A percentile compares a stretch with the other conserved stretches of the same genome.
These are phyloP conservation scores for Sporobolomyces roseus DNA, from an alignment of 768 basidiomycete species.

Conservation along the genomic window DNA sequence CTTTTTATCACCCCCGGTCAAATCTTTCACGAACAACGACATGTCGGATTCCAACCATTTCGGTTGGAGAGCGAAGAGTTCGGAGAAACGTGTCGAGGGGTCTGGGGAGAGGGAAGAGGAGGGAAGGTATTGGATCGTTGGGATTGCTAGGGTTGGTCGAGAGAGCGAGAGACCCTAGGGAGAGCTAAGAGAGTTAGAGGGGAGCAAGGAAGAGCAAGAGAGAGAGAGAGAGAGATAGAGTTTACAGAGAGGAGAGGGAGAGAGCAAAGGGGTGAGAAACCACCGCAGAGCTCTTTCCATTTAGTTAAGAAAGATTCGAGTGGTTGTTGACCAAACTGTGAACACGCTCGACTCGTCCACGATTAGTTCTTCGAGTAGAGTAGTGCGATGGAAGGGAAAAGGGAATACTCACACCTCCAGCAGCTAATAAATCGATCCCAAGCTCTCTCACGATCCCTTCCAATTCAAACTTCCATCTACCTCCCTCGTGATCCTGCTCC, in stretches of 20 bases:
- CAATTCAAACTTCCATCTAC: constrained; percentile 66
- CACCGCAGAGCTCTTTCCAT: constrained; percentile 75
- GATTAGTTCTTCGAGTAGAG: accelerated
- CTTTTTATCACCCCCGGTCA: constrained; percentile 40
- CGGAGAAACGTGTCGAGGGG: constrained; percentile 73
- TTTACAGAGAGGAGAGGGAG: constrained; percentile 67
- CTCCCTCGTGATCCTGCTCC: constrained; percentile 50
- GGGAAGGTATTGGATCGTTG: constrained; percentile 73
- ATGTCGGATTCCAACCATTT: constrained; percentile 52
- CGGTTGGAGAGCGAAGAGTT: constrained; percentile 65
- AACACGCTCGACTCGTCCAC: too few species aligned
- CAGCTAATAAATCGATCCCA: constrained; percentile 68
- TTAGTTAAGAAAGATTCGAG: constrained; percentile 59
- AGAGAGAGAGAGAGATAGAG: constrained; percentile 51
- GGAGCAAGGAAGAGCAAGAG: constrained; percentile 60
- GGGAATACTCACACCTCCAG: constrained; percentile 40
- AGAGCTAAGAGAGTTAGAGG: constrained; percentile 58
- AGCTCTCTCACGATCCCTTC: constrained; percentile 65
- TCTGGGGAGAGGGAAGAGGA: constrained; percentile 68
- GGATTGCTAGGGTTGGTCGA: constrained; percentile 43
- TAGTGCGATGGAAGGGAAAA: background rate
- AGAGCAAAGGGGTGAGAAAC: constrained; percentile 63
- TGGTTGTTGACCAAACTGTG: constrained; percentile 40
- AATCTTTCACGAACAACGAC: constrained; percentile 32
- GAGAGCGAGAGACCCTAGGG: too few species aligned